phyloP scores from a whole-genome alignment of 2,329 filamentous ascomycete genomes.

The Tricladium varicosporioides region DNA sequence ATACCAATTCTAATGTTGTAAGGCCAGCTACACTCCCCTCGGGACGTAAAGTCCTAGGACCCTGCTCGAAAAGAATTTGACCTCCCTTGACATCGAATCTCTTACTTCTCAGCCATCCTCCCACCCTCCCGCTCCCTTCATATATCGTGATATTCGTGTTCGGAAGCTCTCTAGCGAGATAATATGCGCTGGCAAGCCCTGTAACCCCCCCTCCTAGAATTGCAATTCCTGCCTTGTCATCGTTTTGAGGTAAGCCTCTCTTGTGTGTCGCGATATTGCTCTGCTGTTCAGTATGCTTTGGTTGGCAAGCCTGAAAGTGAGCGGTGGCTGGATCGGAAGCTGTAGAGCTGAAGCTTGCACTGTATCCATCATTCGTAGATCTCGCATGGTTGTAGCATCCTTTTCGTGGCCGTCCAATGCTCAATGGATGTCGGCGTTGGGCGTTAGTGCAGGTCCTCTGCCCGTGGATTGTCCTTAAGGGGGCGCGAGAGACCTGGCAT shows the following conservation, averaged over 20 bases:
- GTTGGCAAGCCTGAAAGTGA: neutral
- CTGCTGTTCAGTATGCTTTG: neutral
- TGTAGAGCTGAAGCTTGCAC: neutral
- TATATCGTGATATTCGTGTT: slow-evolving; percentile 75
- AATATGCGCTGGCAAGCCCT: slow-evolving; percentile 75
- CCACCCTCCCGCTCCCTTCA: slow-evolving; percentile 67
- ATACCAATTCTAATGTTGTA: slow-evolving; percentile 26
- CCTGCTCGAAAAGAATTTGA: slow-evolving; percentile 75
- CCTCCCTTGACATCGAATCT: slow-evolving; percentile 57
- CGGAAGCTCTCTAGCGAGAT: slow-evolving; percentile 67
- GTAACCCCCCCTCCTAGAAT: slow-evolving; percentile 82
- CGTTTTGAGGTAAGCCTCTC: neutral
- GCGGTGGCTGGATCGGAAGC: neutral
- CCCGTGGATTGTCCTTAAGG: slow-evolving; percentile 2
- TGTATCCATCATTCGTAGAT: neutral
- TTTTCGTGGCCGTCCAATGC: slow-evolving; percentile 1
- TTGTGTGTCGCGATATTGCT: neutral
- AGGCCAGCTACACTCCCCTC: slow-evolving; percentile 15
- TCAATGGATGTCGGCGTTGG: neutral
- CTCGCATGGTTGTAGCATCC: slow-evolving; percentile 1
- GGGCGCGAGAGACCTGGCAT: slow-evolving; percentile 14
- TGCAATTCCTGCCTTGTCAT: slow-evolving; percentile 45
- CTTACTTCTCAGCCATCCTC: slow-evolving; percentile 81
- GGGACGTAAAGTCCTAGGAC: slow-evolving; percentile 57
- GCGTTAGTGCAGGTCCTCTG: neutral